Conservation (phyloP, 345 rosid species). For the Citrus unshiu region DNA sequence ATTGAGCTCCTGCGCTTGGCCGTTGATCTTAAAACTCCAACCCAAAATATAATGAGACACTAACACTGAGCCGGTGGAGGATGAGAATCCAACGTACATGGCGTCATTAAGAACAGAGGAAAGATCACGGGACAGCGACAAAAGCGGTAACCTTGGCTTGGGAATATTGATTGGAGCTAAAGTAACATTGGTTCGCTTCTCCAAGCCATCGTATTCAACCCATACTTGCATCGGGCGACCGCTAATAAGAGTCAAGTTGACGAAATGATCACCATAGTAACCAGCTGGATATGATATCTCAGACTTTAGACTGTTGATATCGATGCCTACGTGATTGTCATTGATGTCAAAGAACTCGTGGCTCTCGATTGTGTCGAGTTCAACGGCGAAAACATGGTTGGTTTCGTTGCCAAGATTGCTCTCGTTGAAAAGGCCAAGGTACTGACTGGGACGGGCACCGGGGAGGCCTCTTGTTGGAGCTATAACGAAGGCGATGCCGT, state of each 20-base stretch:
- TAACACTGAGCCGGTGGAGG: conserved; percentile 45
- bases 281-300: conserved; percentile 30
- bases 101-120: conserved; percentile 22
- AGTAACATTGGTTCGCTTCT: conserved; percentile 31
- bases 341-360: conserved; percentile 36
- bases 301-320: conserved; percentile 44
- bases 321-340: conserved; percentile 63
- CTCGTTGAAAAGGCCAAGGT: conserved; percentile 45
- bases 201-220: conserved; percentile 41
- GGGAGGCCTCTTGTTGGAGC: conserved; percentile 47
- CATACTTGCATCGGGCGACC: conserved; percentile 39
- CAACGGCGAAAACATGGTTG: conserved; percentile 53
- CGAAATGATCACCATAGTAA: conserved; percentile 23
- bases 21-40: conserved; percentile 62
- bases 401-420: conserved; percentile 31
- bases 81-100: conserved; percentile 72
- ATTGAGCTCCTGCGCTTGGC: conserved; percentile 32
- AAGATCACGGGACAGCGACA: conserved; percentile 45
- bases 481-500: conserved; percentile 51
- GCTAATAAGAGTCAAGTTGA: conserved; percentile 29
- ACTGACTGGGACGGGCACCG: conserved; percentile 27
- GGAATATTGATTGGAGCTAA: conserved; percentile 28
- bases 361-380: conserved; percentile 44
- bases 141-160: conserved; percentile 42
- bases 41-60: conserved; percentile 55